These are phyloP conservation scores for Halteria grandinella DNA, from an alignment of 73 alveolate species.

Conservation along the genomic window DNA sequence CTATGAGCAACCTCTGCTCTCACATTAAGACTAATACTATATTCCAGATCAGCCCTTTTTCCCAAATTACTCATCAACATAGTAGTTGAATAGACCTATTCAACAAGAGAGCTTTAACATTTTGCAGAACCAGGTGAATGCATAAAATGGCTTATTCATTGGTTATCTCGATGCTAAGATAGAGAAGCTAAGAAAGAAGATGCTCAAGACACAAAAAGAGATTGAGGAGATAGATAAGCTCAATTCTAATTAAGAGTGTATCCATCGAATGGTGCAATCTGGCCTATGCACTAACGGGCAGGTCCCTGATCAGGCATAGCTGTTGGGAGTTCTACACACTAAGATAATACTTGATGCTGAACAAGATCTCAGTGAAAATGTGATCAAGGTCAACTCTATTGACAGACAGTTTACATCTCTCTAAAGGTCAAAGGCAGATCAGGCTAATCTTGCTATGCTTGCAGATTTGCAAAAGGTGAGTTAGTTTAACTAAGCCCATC, in stretches of 20 bases:
- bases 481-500: not conserved
- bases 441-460: not conserved
- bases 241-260: constrained; percentile 6
- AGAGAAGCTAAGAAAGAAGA: constrained; percentile 6
- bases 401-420: constrained; percentile 16
- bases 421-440: not conserved
- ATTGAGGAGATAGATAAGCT: constrained; percentile 6
- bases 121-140: no score
- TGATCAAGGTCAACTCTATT: constrained; percentile 30
- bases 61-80: no score
- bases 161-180: constrained; percentile 10
- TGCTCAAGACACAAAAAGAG: not conserved
- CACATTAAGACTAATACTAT: no score
- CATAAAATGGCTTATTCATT: constrained; percentile 2
- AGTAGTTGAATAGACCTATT: not conserved
- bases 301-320: not conserved
- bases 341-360: constrained; percentile 37
- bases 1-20: no score
- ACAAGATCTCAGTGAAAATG: constrained; percentile 13
- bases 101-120: no score
- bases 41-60: no score
- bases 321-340: constrained; percentile 16
- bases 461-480: not conserved
- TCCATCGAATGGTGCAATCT: not conserved
- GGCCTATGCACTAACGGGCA: no score